These are phyloP conservation scores for Auriculariales sp. DNA, from an alignment of 768 basidiomycete species.

Conservation along the genomic window DNA sequence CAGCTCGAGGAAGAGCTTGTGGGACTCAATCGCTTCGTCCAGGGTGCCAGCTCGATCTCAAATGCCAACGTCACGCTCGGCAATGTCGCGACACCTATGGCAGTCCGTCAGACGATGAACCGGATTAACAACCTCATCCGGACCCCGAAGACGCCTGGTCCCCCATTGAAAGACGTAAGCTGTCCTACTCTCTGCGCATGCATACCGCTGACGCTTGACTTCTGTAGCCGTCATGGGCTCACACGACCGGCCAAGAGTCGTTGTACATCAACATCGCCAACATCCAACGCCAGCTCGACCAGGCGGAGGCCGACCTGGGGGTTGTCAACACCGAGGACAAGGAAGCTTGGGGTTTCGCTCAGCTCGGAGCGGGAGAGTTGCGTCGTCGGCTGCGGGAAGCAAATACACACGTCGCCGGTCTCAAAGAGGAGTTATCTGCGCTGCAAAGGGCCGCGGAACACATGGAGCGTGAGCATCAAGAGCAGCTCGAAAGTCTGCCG, in stretches of 20 bases:
- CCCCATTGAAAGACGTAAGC: conserved; percentile 61
- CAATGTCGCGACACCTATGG: background rate
- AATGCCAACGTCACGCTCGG: background rate
- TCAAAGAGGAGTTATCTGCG: conserved; percentile 59
- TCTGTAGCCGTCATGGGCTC: conserved; percentile 56
- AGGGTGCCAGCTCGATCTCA: background rate
- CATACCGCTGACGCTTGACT: conserved; percentile 7
- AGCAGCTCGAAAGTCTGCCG: conserved; percentile 33
- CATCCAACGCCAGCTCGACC: conserved; percentile 60
- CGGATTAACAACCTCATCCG: conserved; percentile 19
- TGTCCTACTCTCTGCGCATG: too few relatives aligned
- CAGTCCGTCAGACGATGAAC: conserved; percentile 9
- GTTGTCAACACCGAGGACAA: conserved; percentile 74
- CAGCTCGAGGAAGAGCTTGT: conserved; percentile 58
- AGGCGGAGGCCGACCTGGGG: conserved; percentile 74
- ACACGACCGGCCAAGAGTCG: conserved; percentile 30
- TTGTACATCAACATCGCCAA: conserved; percentile 58
- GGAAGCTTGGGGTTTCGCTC: conserved; percentile 42
- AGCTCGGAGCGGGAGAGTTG: conserved; percentile 44
- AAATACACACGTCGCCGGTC: conserved; percentile 31
- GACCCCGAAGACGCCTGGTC: conserved; percentile 66
- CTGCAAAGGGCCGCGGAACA: too few relatives aligned
- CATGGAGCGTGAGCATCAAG: too few relatives aligned
- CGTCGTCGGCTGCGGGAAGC: conserved; percentile 46
- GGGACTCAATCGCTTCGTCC: background rate